These are phyloP conservation scores for Lodderomyces metapsilosis DNA, from an alignment of 1,139 yeast species.

Conservation along the genomic window DNA sequence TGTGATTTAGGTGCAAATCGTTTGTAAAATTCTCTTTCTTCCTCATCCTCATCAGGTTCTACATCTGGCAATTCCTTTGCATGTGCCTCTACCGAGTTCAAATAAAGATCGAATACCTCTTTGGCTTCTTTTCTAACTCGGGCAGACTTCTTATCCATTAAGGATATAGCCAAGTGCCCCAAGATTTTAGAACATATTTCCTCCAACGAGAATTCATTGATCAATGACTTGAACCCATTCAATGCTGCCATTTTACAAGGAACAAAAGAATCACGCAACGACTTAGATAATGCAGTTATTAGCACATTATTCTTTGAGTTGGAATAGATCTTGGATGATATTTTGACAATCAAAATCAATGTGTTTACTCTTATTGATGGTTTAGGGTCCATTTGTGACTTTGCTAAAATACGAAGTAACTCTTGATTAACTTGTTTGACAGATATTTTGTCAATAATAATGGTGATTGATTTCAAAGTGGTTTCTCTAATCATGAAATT, in stretches of 20 bases:
- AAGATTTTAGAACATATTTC: slow-evolving; percentile 81
- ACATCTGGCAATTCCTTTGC: slow-evolving; percentile 54
- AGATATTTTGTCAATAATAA: slow-evolving; percentile 63
- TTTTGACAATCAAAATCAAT: slow-evolving; percentile 68
- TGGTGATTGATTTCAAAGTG: slow-evolving; percentile 69
- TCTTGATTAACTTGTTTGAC: slow-evolving; percentile 88
- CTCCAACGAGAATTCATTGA: slow-evolving; percentile 67
- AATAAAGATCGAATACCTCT: slow-evolving; percentile 60
- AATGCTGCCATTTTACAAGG: slow-evolving; percentile 80
- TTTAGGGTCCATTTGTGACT: slow-evolving; percentile 81
- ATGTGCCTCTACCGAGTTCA: slow-evolving; percentile 62
- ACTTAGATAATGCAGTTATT: slow-evolving; percentile 83
- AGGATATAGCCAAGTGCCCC: slow-evolving; percentile 81
- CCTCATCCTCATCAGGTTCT: slow-evolving; percentile 43
- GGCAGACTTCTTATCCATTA: slow-evolving; percentile 68
- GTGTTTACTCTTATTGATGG: slow-evolving; percentile 88
- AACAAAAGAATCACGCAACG: slow-evolving; percentile 75
- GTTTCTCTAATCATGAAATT: slow-evolving; percentile 78
- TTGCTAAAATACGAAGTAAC: slow-evolving; percentile 74
- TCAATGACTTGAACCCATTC: slow-evolving; percentile 65
- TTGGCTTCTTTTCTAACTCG: slow-evolving; percentile 74
- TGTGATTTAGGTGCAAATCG: slow-evolving; percentile 23
- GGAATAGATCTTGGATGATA: slow-evolving; percentile 62
- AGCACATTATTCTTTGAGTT: slow-evolving; percentile 67
- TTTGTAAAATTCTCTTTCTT: slow-evolving; percentile 31